Evolutionary conservation across 1,284 basidiomycete species (phyloP), one percentile per base, ranked within the genome.

Genomic region (Irpex rosettiformis): DNA sequence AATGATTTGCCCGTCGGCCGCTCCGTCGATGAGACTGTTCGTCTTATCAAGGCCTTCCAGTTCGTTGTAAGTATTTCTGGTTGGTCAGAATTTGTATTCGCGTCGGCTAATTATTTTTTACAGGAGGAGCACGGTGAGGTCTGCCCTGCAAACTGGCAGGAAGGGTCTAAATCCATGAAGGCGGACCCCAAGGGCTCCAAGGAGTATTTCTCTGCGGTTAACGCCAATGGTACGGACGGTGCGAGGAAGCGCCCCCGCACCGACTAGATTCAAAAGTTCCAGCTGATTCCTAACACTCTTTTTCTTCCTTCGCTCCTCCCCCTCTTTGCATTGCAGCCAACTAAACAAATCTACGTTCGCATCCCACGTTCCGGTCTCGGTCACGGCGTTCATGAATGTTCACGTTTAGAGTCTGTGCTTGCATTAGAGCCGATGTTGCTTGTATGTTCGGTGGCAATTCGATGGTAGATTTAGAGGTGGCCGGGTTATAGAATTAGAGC

Each of bases 1-100:
- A 95, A 95, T 72, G 93, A 96, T 73, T 82, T 94, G 56, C 91
- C 93, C 30, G 93, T 95, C 59, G 93, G 93, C 40, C 89, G 93
- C 61, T 93, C 91, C 3, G 93, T 95, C 61, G 93, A 94, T 54
- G 93, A 96, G 78, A 94, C 93, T 5, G 71, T 94, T 63, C 89
- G 93, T 61, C 84, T 96, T 59, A 77, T 96, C 75, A 88, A 95
- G 76, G 93, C 93, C 11, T 94, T 96, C 88, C 93, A 95, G 71
- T 92, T 88, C 72, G 88, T 86, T 30, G 89, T 91, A 69, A 45
- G 87, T 71, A 56, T 49, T 40, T 16, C 8, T 2, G 21, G 8
- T 28, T 27, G 7, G 27, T 28, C 18, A 25, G 21, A 51, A 11
- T 13, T 25, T 13, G 16, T 27, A 11, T 25, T 24, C 6, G 48